Conservation (phyloP, 345 rosid species). For the Triadica sebifera region DNA sequence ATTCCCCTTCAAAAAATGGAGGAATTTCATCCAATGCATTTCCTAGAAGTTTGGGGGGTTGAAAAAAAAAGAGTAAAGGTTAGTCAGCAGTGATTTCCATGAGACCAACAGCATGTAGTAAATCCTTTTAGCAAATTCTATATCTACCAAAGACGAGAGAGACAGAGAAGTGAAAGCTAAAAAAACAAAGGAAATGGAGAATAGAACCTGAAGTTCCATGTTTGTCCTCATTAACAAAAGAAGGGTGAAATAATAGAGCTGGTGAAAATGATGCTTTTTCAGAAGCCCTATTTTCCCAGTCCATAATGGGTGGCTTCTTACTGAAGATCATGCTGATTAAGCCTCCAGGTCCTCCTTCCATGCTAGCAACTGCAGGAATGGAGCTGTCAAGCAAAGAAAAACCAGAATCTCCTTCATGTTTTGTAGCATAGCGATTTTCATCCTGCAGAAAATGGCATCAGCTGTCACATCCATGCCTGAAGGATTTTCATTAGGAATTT, state of each 20-base stretch:
- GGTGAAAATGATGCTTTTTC: conserved; percentile 34
- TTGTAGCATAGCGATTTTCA: conserved; percentile 23
- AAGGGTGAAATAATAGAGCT: conserved; percentile 19
- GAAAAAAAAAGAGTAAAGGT: conserved; percentile 10
- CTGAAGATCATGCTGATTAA: conserved; percentile 46
- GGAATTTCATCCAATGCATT: conserved; percentile 38
- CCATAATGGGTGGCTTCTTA: conserved; percentile 49
- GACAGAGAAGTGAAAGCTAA: not conserved
- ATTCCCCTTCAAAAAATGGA: conserved; percentile 38
- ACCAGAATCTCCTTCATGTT: conserved; percentile 26
- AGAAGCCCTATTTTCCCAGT: conserved; percentile 35
- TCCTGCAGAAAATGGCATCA: conserved; percentile 20
- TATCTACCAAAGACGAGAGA: not conserved
- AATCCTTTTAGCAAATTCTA: not conserved
- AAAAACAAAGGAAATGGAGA: conserved; percentile 3
- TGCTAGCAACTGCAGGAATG: conserved; percentile 18
- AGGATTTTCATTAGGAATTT: conserved; percentile 25
- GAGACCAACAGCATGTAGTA: conserved; percentile 4
- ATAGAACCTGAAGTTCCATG: conserved; percentile 46
- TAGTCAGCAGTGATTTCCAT: conserved; percentile 33
- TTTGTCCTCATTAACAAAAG: conserved; percentile 26
- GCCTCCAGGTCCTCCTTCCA: conserved; percentile 26
- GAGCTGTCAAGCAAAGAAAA: conserved; percentile 18
- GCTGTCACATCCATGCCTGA: conserved; percentile 17
- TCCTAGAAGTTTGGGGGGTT: conserved; percentile 26